Evolutionary conservation across 768 basidiomycete genomes (phyloP).

Genomic region (Boletus vinaceobasis): DNA sequence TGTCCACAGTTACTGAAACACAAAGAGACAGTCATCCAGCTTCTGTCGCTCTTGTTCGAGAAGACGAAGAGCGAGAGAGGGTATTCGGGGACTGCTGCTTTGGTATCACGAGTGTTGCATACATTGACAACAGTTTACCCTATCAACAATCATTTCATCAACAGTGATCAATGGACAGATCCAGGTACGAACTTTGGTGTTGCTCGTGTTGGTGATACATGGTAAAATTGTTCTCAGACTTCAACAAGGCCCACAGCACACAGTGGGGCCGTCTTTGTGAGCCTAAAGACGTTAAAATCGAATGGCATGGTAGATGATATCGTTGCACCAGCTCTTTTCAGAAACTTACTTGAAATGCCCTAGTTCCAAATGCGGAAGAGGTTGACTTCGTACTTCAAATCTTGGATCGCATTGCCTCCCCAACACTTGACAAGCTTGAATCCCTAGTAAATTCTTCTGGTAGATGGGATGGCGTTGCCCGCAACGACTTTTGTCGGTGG

Average conservation of each 20-base stretch:
- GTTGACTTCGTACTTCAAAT: constrained; percentile 78
- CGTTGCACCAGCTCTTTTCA: neutral
- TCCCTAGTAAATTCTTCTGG: constrained; percentile 48
- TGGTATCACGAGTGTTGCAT: constrained; percentile 72
- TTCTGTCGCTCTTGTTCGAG: constrained; percentile 66
- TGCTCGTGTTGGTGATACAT: constrained; percentile 4
- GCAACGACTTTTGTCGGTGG: constrained; percentile 85
- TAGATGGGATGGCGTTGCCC: constrained; percentile 61
- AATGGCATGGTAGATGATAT: constrained; percentile 72
- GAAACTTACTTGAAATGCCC: constrained; percentile 30
- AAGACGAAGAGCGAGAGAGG: constrained; percentile 87
- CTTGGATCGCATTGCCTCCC: constrained; percentile 62
- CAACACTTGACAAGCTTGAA: constrained; percentile 66
- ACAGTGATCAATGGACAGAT: constrained; percentile 74
- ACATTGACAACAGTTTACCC: constrained; percentile 77
- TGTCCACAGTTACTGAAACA: constrained; percentile 62
- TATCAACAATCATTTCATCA: constrained; percentile 74
- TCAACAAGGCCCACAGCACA: constrained; percentile 57
- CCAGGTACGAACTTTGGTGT: constrained; percentile 47
- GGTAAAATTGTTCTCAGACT: constrained; percentile 39
- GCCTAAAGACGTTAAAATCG: constrained; percentile 72
- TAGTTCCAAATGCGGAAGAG: constrained; percentile 49
- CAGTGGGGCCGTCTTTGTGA: constrained; percentile 83
- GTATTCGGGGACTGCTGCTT: constrained; percentile 73
- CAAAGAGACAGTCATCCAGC: constrained; percentile 57